These are phyloP conservation scores for Boletellus sp. DNA, from an alignment of 768 basidiomycete species.

Conservation along the genomic window DNA sequence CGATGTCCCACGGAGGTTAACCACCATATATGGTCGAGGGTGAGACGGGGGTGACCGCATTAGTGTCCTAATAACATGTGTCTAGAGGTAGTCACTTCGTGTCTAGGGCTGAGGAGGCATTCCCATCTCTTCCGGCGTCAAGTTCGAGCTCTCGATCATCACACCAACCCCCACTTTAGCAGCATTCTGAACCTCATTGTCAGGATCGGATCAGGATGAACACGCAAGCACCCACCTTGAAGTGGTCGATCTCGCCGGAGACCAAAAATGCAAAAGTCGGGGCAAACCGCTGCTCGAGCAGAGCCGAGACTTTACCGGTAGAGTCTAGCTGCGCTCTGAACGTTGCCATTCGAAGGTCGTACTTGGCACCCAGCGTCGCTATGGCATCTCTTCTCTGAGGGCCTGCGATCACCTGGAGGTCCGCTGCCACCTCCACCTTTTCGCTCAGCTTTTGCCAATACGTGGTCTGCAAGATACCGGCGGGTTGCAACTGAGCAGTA, in stretches of 20 bases:
- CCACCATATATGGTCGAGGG: neutral
- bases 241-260: constrained; percentile 97
- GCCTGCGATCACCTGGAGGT: constrained; percentile 77
- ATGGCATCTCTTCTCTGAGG: constrained; percentile 84
- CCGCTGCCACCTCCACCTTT: constrained; percentile 96
- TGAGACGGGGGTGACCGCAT: constrained; percentile 17
- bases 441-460: constrained; percentile 97
- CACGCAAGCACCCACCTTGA: constrained; percentile 61
- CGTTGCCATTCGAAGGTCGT: constrained; percentile 89
- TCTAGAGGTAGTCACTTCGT: constrained; percentile 30
- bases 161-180: constrained; percentile 96
- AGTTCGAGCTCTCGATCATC: constrained; percentile 86
- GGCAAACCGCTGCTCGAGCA: constrained; percentile 94
- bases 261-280: constrained; percentile 94
- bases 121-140: constrained; percentile 83
- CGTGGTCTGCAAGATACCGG: constrained; percentile 82
- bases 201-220: neutral
- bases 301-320: constrained; percentile 89
- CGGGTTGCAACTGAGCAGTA: constrained; percentile 83
- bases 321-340: constrained; percentile 95
- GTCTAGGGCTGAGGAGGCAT: constrained; percentile 51
- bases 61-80: constrained; percentile 19
- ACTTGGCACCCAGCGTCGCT: constrained; percentile 93
- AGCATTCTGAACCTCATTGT: constrained; percentile 56
- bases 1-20: constrained; percentile 18